These are phyloP conservation scores for Aureobasidium melanogenum DNA, from an alignment of 2,329 filamentous ascomycete species.

Conservation along the genomic window DNA sequence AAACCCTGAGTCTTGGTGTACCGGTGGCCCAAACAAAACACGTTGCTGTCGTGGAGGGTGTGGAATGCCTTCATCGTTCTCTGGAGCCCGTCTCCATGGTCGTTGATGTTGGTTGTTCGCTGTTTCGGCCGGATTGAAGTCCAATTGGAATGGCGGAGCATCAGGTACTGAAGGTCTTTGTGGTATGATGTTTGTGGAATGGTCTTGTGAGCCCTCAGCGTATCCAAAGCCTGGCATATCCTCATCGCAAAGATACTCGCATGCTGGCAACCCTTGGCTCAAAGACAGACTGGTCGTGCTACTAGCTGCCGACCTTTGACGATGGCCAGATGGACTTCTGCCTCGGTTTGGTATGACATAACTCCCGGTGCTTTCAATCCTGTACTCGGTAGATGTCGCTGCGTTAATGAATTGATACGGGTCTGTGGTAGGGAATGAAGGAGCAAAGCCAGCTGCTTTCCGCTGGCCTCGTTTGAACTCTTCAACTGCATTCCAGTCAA, in stretches of 20 bases:
- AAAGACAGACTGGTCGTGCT: conserved; percentile 18
- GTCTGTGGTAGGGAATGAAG: conserved; percentile 16
- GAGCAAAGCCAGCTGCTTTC: neutral
- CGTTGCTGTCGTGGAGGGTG: neutral
- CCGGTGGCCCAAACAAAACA: conserved; percentile 12
- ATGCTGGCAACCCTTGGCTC: neutral
- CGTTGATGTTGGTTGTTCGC: neutral
- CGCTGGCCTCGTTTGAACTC: conserved; percentile 21
- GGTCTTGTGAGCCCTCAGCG: neutral
- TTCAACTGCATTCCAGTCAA: conserved; percentile 36
- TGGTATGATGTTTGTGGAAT: neutral
- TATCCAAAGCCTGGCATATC: neutral
- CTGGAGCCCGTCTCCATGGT: neutral
- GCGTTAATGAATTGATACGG: conserved; percentile 25
- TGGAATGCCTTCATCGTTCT: neutral
- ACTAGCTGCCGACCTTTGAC: conserved; percentile 21
- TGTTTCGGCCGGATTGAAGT: neutral
- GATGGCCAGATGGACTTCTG: conserved; percentile 27
- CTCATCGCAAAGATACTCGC: neutral
- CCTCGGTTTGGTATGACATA: conserved; percentile 33
- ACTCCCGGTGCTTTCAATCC: conserved; percentile 34
- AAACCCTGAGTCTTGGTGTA: conserved; percentile 31
- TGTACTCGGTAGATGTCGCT: conserved; percentile 34
- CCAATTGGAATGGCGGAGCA: neutral
- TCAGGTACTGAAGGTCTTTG: neutral